phyloP scores from a whole-genome alignment of 306 rosid species.

The Biancaea sappan region DNA sequence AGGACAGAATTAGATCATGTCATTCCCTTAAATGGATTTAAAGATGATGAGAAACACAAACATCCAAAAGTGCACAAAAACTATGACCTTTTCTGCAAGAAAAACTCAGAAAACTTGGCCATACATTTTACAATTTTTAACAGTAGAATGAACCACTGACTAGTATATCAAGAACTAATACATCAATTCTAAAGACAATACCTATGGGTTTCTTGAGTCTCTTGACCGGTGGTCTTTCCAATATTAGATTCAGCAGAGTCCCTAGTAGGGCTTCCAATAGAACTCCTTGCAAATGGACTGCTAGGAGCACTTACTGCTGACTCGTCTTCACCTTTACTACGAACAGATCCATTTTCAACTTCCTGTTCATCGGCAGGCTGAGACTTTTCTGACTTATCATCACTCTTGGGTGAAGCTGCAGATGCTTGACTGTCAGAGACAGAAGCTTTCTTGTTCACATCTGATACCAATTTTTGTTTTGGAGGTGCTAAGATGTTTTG shows the following conservation, averaged over 20 bases:
- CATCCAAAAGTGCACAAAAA: constrained; percentile 27
- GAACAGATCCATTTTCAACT: constrained; percentile 70
- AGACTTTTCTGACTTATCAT: constrained; percentile 56
- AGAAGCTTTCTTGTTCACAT: constrained; percentile 43
- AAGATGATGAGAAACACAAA: not conserved
- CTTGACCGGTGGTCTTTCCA: constrained; percentile 58
- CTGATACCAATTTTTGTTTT: constrained; percentile 54
- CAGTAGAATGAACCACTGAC: constrained; percentile 18
- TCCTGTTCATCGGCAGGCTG: constrained; percentile 55
- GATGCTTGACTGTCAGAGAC: constrained; percentile 52
- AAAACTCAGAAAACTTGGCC: not conserved
- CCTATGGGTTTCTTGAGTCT: constrained; percentile 67
- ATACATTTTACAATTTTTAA: constrained; percentile 1
- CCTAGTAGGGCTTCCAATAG: constrained; percentile 70
- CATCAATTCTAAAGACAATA: constrained; percentile 39
- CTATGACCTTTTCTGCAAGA: not conserved
- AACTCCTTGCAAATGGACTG: constrained; percentile 76
- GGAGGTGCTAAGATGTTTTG: constrained; percentile 74
- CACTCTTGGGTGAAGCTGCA: constrained; percentile 54
- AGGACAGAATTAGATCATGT: not conserved
- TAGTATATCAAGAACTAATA: constrained; percentile 20
- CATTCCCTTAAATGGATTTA: not conserved
- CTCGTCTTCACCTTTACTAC: constrained; percentile 62
- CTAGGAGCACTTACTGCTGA: constrained; percentile 68
- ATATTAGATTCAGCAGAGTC: constrained; percentile 57